phyloP scores from a whole-genome alignment of 2,329 filamentous ascomycete species.

The Aspergillus sp. region DNA sequence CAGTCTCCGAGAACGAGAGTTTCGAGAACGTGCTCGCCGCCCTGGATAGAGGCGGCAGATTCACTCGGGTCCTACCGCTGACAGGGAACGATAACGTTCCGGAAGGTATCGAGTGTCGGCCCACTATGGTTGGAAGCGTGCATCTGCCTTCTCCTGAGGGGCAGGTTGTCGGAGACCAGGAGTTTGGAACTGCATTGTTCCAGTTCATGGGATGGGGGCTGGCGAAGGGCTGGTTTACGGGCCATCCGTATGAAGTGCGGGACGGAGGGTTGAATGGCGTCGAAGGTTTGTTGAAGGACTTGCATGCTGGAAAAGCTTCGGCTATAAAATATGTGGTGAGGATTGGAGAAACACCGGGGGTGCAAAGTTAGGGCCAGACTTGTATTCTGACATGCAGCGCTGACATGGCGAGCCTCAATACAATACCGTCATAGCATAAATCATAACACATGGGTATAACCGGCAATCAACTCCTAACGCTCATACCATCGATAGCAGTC shows the following conservation, averaged over 20 bases:
- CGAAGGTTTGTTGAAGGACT: slow-evolving; percentile 42
- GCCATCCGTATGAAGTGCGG: slow-evolving; percentile 42
- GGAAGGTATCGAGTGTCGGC: background rate
- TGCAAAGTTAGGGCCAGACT: background rate
- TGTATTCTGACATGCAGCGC: background rate
- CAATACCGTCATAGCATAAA: background rate
- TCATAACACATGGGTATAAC: background rate
- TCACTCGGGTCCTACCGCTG: background rate
- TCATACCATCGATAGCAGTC: background rate
- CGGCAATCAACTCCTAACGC: background rate
- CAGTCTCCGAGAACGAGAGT: slow-evolving; percentile 4
- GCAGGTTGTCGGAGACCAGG: slow-evolving; percentile 16
- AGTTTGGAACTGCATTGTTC: slow-evolving; percentile 39
- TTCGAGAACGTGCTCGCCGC: slow-evolving; percentile 3
- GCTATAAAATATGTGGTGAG: slow-evolving; percentile 55
- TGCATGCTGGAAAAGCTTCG: slow-evolving; percentile 53
- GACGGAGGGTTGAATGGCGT: slow-evolving; percentile 46
- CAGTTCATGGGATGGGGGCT: slow-evolving; percentile 38
- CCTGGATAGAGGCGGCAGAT: background rate
- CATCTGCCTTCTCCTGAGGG: slow-evolving; percentile 4
- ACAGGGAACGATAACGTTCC: background rate
- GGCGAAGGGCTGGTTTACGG: slow-evolving; percentile 37
- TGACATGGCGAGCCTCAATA: background rate
- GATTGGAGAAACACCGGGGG: slow-evolving; percentile 38
- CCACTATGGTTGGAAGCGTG: slow-evolving; percentile 4